These are phyloP conservation scores for Boletus rubroflammeus DNA, from an alignment of 768 basidiomycete genomes.

Conservation along the genomic window DNA sequence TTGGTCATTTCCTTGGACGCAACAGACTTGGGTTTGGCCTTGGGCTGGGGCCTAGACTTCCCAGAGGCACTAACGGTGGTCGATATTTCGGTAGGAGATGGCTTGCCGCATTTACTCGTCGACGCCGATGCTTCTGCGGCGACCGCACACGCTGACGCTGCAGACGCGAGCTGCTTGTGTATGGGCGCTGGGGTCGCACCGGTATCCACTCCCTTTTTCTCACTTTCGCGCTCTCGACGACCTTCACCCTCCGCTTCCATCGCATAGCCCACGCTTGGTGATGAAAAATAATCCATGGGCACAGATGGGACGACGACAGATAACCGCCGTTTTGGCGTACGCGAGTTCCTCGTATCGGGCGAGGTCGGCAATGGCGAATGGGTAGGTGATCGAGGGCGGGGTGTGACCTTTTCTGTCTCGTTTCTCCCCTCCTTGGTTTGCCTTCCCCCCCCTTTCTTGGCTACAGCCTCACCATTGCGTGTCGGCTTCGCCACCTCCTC, in stretches of 20 bases:
- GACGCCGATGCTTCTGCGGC: conserved; percentile 25
- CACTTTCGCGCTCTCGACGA: background rate
- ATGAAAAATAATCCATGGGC: conserved; percentile 24
- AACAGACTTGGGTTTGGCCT: conserved; percentile 1
- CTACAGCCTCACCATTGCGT: background rate
- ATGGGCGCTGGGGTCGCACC: background rate
- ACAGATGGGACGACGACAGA: conserved; percentile 31
- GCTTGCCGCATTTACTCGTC: conserved; percentile 15
- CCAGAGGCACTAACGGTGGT: background rate
- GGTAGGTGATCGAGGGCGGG: conserved; percentile 4
- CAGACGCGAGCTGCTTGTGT: conserved; percentile 12
- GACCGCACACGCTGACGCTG: conserved; percentile 18
- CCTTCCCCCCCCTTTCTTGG: conserved; percentile 1
- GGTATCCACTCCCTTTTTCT: background rate
- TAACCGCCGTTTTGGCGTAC: conserved; percentile 18
- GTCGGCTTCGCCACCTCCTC: background rate
- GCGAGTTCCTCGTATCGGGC: background rate
- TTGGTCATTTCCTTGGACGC: background rate
- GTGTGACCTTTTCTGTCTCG: background rate
- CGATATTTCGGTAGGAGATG: conserved; percentile 15
- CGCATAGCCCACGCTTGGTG: conserved; percentile 3
- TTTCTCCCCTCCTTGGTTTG: background rate
- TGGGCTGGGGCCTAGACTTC: conserved; percentile 4
- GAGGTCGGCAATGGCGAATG: conserved; percentile 7
- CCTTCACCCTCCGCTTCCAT: background rate